phyloP scores from a whole-genome alignment of 2,329 filamentous ascomycete species.

The Arthroderma sp. region DNA sequence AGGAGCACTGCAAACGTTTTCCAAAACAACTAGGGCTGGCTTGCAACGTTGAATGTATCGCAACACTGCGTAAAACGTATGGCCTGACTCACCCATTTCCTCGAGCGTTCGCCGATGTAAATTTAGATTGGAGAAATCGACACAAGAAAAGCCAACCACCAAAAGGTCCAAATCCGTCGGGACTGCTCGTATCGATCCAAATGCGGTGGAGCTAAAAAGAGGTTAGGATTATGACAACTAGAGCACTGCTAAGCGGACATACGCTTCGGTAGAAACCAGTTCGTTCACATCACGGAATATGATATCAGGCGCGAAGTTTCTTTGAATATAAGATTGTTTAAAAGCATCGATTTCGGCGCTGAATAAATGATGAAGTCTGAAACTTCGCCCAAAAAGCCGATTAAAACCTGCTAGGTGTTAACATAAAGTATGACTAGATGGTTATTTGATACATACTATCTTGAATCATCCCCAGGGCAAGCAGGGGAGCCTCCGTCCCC shows the following conservation, averaged over 20 bases:
- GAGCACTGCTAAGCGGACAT: conserved; percentile 19
- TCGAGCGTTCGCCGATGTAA: conserved; percentile 38
- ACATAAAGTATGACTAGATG: not conserved
- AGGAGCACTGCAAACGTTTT: conserved; percentile 53
- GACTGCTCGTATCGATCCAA: conserved; percentile 46
- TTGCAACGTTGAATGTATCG: conserved; percentile 41
- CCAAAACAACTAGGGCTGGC: conserved; percentile 54
- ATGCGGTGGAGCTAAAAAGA: conserved; percentile 47
- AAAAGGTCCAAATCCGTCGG: conserved; percentile 50
- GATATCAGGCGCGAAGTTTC: conserved; percentile 41
- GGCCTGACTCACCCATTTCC: conserved; percentile 49
- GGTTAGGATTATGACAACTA: conserved; percentile 4
- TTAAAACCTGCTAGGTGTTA: conserved; percentile 19
- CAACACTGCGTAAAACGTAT: conserved; percentile 52
- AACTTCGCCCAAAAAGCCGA: conserved; percentile 18
- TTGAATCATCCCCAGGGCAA: conserved; percentile 48
- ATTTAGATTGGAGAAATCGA: conserved; percentile 60
- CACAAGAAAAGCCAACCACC: conserved; percentile 61
- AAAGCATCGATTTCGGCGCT: conserved; percentile 50
- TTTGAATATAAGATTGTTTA: conserved; percentile 52
- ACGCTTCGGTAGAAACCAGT: conserved; percentile 37
- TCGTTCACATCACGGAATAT: conserved; percentile 50
- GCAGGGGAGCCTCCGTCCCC: conserved; percentile 61
- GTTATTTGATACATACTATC: conserved; percentile 24
- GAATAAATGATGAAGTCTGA: conserved; percentile 44